Conservation (phyloP, 2,329 filamentous ascomycete species). For the Gyromitra esculenta region DNA sequence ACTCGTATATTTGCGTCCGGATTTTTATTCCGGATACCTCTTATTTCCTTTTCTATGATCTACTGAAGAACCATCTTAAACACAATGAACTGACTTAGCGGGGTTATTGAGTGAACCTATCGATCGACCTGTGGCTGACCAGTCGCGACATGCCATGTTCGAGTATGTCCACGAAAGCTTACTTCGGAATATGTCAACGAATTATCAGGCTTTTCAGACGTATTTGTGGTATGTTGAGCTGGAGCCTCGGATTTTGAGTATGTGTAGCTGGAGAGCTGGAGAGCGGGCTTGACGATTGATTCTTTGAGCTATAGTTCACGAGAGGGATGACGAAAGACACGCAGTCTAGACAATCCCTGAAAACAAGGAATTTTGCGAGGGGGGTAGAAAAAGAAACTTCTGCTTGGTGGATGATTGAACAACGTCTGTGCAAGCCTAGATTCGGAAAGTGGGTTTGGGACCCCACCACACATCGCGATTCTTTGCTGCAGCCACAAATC, state of each 20-base stretch:
- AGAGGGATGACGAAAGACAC: background rate
- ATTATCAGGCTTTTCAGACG: background rate
- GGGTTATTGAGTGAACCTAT: too few relatives aligned
- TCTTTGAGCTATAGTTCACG: too few relatives aligned
- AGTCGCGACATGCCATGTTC: background rate
- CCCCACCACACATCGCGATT: conserved; percentile 29
- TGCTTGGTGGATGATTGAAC: background rate
- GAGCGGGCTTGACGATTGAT: background rate
- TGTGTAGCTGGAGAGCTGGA: background rate
- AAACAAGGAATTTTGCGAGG: conserved; percentile 1
- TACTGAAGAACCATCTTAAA: background rate
- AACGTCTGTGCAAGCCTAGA: conserved; percentile 18
- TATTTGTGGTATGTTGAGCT: too few relatives aligned
- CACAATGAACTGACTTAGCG: too few relatives aligned
- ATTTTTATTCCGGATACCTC: background rate
- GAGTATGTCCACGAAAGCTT: background rate
- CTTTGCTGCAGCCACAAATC: conserved; percentile 27
- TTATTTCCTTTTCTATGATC: background rate
- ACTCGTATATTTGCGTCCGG: background rate
- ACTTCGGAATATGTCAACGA: background rate
- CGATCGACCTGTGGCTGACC: background rate
- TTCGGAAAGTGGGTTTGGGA: conserved; percentile 8
- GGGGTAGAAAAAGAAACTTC: conserved; percentile 7
- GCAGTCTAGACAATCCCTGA: background rate
- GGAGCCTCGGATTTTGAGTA: too few relatives aligned